Percentiles rank a stretch among this genome's conserved stretches.
Conservation (phyloP, 192 early-diverging fungal species). For the Thoreauomyces humboldtii region DNA sequence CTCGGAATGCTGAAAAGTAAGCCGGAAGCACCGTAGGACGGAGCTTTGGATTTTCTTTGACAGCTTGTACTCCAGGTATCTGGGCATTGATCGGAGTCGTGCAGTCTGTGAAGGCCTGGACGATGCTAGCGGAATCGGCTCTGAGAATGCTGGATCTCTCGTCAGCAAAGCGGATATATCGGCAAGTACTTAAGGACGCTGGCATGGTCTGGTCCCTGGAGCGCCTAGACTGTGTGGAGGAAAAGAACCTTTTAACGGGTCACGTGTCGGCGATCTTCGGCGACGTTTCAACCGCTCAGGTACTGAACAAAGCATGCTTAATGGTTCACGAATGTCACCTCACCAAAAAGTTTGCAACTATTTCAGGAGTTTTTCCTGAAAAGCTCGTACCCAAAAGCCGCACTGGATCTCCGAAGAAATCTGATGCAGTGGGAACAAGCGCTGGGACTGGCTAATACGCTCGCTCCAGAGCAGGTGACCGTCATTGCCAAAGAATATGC, state of each 20-base stretch:
- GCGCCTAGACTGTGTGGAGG: constrained; percentile 39
- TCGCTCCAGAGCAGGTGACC: constrained; percentile 44
- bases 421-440: constrained; percentile 57
- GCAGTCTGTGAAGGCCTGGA: constrained; percentile 39
- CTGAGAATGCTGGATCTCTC: constrained; percentile 41
- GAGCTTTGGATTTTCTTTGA: neutral
- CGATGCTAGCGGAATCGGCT: constrained; percentile 44
- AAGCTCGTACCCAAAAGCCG: constrained; percentile 41
- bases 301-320: neutral
- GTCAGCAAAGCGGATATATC: constrained; percentile 50
- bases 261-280: constrained; percentile 48
- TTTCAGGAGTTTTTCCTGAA: constrained; percentile 40
- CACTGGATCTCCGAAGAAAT: constrained; percentile 43
- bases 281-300: constrained; percentile 44
- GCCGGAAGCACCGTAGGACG: neutral
- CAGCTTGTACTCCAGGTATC: constrained; percentile 29
- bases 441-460: constrained; percentile 38
- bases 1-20: constrained; percentile 43
- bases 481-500: constrained; percentile 55
- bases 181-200: constrained; percentile 45
- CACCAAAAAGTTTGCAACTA: neutral
- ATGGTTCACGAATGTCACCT: neutral
- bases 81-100: constrained; percentile 35
- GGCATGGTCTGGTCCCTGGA: constrained; percentile 49
- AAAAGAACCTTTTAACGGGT: constrained; percentile 41